Percentiles rank a stretch among this genome's conserved stretches.
These are phyloP conservation scores for Talaromyces albobiverticillius DNA, from an alignment of 2,329 filamentous ascomycete species.

Conservation along the genomic window DNA sequence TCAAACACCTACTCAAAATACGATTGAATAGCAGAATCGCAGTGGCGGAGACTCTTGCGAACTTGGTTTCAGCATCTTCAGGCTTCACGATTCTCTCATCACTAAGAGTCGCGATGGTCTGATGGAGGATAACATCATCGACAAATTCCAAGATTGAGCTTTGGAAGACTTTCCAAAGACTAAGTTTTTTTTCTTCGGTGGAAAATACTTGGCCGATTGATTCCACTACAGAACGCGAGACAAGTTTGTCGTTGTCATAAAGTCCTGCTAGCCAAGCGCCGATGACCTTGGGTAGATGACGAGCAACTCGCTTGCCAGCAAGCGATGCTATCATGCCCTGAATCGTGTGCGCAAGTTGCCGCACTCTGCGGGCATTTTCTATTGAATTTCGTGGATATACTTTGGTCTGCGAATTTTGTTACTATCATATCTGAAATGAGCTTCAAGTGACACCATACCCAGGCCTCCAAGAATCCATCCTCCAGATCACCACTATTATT, in stretches of 20 bases:
- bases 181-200: slow-evolving; percentile 72
- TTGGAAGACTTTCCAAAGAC: slow-evolving; percentile 81
- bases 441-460: slow-evolving; percentile 58
- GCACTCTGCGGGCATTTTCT: slow-evolving; percentile 81
- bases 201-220: slow-evolving; percentile 73
- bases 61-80: slow-evolving; percentile 84
- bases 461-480: slow-evolving; percentile 80
- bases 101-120: slow-evolving; percentile 78
- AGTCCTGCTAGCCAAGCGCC: slow-evolving; percentile 88
- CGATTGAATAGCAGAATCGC: slow-evolving; percentile 55
- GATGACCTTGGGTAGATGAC: slow-evolving; percentile 70
- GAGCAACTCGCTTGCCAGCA: slow-evolving; percentile 78
- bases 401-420: slow-evolving; percentile 61
- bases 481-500: slow-evolving; percentile 62
- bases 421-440: slow-evolving; percentile 22
- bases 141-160: slow-evolving; percentile 78
- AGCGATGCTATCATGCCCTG: slow-evolving; percentile 62
- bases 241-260: slow-evolving; percentile 78
- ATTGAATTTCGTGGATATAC: slow-evolving; percentile 87
- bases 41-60: slow-evolving; percentile 70
- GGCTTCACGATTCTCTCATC: slow-evolving; percentile 80
- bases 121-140: slow-evolving; percentile 69
- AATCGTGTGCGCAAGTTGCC: slow-evolving; percentile 76
- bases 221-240: slow-evolving; percentile 72
- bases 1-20: slow-evolving; percentile 44